Percentiles rank a stretch among this genome's conserved stretches.
phyloP scores from a whole-genome alignment of 2,329 filamentous ascomycete genomes.

The Fusarium sp. region DNA sequence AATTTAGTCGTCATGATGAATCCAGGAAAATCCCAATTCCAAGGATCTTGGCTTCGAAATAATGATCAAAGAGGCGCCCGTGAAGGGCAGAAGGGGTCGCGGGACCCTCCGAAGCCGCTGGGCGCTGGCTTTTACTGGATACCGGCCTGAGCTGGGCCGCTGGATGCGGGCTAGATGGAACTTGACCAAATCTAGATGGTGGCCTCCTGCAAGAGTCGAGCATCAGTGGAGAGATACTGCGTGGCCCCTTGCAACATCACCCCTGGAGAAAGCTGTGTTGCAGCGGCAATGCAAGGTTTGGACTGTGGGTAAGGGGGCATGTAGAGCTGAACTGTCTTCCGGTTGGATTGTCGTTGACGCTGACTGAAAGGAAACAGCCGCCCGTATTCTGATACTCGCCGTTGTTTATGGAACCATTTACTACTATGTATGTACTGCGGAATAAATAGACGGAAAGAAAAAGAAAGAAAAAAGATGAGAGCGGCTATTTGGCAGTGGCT shows the following conservation, averaged over 20 bases:
- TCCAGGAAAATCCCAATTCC: constrained; percentile 44
- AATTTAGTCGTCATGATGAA: constrained; percentile 39
- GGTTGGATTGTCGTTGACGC: constrained; percentile 12
- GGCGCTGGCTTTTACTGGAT: no score
- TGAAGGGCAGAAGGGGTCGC: constrained; percentile 17
- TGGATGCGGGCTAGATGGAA: neutral
- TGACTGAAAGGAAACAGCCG: constrained; percentile 18
- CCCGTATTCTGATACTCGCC: constrained; percentile 34
- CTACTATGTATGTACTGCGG: neutral
- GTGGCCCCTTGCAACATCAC: constrained; percentile 19
- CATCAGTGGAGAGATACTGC: constrained; percentile 21
- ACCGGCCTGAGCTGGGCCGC: no score
- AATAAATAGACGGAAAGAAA: no score
- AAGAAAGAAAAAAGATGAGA: neutral
- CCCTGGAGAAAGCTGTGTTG: constrained; percentile 21
- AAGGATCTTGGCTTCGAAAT: constrained; percentile 30
- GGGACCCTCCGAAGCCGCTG: constrained; percentile 21
- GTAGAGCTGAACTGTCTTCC: constrained; percentile 26
- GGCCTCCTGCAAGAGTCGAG: neutral
- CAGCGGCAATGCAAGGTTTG: constrained; percentile 30
- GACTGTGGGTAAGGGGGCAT: constrained; percentile 12
- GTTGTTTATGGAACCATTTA: neutral
- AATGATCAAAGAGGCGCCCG: constrained; percentile 13
- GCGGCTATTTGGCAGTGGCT: constrained; percentile 16
- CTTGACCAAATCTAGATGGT: constrained; percentile 2